These are phyloP conservation scores for Ciborinia camelliae DNA, from an alignment of 2,329 filamentous ascomycete genomes.

Conservation along the genomic window DNA sequence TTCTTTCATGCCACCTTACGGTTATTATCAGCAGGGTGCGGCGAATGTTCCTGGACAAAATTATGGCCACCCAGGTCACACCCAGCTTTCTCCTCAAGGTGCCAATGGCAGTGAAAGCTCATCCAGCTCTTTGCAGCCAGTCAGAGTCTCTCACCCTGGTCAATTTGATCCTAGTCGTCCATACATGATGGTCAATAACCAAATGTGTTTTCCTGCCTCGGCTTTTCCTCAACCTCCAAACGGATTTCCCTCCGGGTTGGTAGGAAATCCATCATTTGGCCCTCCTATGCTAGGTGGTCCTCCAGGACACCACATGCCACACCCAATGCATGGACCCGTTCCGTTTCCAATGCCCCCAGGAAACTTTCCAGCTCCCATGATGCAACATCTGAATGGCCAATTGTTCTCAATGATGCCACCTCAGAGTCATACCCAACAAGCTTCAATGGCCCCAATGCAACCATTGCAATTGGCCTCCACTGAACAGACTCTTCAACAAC, in stretches of 20 bases:
- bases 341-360: slow-evolving; percentile 15
- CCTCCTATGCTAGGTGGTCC: slow-evolving; percentile 20
- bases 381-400: slow-evolving; percentile 26
- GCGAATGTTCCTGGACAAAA: background rate
- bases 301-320: slow-evolving; percentile 13
- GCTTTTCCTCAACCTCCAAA: slow-evolving; percentile 31
- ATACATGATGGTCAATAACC: slow-evolving; percentile 36
- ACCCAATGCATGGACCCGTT: slow-evolving; percentile 22
- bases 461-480: slow-evolving; percentile 24
- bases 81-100: background rate
- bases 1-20: slow-evolving; percentile 24
- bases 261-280: slow-evolving; percentile 31
- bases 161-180: slow-evolving; percentile 39
- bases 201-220: slow-evolving; percentile 35
- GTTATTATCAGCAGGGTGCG: slow-evolving; percentile 21
- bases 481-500: slow-evolving; percentile 34
- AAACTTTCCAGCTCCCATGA: slow-evolving; percentile 21
- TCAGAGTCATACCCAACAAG: background rate
- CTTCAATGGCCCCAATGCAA: background rate
- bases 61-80: slow-evolving; percentile 19
- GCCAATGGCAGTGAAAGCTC: background rate
- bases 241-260: slow-evolving; percentile 29
- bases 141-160: slow-evolving; percentile 37
- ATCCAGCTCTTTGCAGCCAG: slow-evolving; percentile 21
- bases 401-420: slow-evolving; percentile 23